Evolutionary conservation across 805 yeast species (phyloP), one percentile per base, ranked within the genome.

Genomic region (Zygosaccharomyces rouxii): DNA sequence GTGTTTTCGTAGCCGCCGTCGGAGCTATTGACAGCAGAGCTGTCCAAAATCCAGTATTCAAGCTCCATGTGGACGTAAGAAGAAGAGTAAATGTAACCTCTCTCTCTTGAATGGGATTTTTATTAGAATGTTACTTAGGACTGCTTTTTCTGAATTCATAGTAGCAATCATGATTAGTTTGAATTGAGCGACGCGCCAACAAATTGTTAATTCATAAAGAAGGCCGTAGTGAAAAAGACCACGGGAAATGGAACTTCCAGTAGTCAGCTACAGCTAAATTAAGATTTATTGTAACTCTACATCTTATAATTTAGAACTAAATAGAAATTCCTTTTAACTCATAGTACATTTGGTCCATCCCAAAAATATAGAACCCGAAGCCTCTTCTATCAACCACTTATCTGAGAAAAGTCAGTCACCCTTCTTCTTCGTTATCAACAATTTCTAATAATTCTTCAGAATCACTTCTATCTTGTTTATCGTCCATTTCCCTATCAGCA

Each of bases 401-500:
- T 31, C 25, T 21, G n/a, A 18, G 18, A n/a, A 21, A 14, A 33
- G 10, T 9, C 16, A 14, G 5, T 11, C 11, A 33, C 21, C 11
- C 7, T 21, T 41, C 41, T 9, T 31, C 42, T 7, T 44, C 44
- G 14, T 56, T 49, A 26, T 51, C 55, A 10, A 46, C 51, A 19
- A 54, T 56, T 38, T 55, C 58, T 19, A 51, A 33, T 4, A 55
- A 40, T 33, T 55, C 58, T 22, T 55, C 61, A 5, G 55, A 51
- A 38, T 50, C 54, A 23, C 38, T 35, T 23, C 47, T 50, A 9
- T 42, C 40, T 25, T 18, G 25, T 39, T 40, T 25, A 14, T 23
- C n/a, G 4, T 28, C 39, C 25, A 19, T 28, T n/a, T 43, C 46
- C 3, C 42, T 22, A 3, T 25, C 42, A 9, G 37, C 48, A 3